Evolutionary conservation across 2,329 filamentous ascomycete genomes (phyloP), one percentile per base, ranked within the genome.

Genomic region (Xylariaceae sp.): DNA sequence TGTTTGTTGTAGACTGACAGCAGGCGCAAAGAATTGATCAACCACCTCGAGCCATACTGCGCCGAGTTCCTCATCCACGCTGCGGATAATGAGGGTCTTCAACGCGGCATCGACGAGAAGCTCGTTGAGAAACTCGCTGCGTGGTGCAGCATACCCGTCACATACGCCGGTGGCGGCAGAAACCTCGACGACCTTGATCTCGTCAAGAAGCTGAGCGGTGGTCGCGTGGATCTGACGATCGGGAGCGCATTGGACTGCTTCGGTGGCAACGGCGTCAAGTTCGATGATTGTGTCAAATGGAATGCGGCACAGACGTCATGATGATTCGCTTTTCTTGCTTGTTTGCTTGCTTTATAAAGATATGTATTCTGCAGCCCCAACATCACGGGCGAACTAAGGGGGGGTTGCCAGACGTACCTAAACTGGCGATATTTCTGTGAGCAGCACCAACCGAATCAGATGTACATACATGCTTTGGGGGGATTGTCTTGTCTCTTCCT

Each of bases 21-120:
- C 18, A 17, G 37, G 35, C 13, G 5, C 30, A 9, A 55, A 95
- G 93, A 89, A 65, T 89, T 89, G 4, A 95, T 97, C 69, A 80
- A 81, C 58, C 77, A 84, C 47, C 82, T 97, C 23, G 90, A 96
- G 70, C 92, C 92, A 4, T 94, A 94, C 75, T 97, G 94, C 78
- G 91, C 89, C 63, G 94, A 99, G 74, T 97, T 99, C 71, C 83
- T 99, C 56, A 94, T 99, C 71, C 94, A 99, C 73, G 94, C 94
- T 13, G 94, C 94, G 48, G 94, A 99, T 74, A 94, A 96, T 64
- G 94, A 99, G 76, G 94, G 94, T 10, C 80, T 97, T 49, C 94
- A 97, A 73, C 83, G 85, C 69, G 94, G 94, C 51, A 89, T 99
- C 64, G 94, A 99, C 68, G 88, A 94, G 73, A 82, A 88, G 65